Conservation (phyloP, 495 filamentous ascomycete species). For the Annulohypoxylon moriforme region DNA sequence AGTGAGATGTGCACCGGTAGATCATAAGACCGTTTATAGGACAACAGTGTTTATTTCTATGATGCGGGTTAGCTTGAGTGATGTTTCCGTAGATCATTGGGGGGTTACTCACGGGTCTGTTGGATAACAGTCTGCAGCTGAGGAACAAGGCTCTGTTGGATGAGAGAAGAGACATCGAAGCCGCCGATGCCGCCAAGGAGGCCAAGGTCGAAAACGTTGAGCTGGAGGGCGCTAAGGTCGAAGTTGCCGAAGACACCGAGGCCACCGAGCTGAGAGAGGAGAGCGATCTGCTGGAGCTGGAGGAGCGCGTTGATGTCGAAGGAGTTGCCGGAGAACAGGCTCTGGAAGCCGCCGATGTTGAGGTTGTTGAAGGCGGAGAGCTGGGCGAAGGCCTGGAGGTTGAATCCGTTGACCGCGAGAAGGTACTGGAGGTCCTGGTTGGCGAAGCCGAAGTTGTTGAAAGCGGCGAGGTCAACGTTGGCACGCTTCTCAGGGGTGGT, state of each 20-base stretch:
- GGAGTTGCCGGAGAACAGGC: slow-evolving; percentile 50
- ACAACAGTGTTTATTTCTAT: slow-evolving; percentile 39
- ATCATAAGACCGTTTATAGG: slow-evolving; percentile 3
- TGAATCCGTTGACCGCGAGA: slow-evolving; percentile 56
- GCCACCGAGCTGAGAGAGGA: slow-evolving; percentile 54
- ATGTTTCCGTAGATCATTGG: not conserved
- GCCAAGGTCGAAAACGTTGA: slow-evolving; percentile 55
- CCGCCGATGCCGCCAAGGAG: slow-evolving; percentile 53
- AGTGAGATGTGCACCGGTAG: slow-evolving; percentile 11
- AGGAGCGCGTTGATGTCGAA: slow-evolving; percentile 56
- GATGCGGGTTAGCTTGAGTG: not conserved
- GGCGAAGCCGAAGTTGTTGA: slow-evolving; percentile 57
- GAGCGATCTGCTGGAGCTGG: slow-evolving; percentile 58
- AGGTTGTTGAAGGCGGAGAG: slow-evolving; percentile 57
- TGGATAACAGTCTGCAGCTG: slow-evolving; percentile 55
- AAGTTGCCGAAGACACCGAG: slow-evolving; percentile 59
- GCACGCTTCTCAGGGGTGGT: slow-evolving; percentile 45
- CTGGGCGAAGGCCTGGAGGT: slow-evolving; percentile 54
- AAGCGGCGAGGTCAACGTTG: slow-evolving; percentile 48
- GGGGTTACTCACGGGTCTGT: slow-evolving; percentile 36
- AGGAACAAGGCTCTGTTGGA: slow-evolving; percentile 49
- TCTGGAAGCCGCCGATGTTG: slow-evolving; percentile 53
- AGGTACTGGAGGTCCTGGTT: slow-evolving; percentile 62
- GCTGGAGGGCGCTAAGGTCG: slow-evolving; percentile 54
- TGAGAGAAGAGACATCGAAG: slow-evolving; percentile 54